Evolutionary conservation across 495 filamentous ascomycete species (phyloP).

Genomic region (Pseudevernia furfuracea): DNA sequence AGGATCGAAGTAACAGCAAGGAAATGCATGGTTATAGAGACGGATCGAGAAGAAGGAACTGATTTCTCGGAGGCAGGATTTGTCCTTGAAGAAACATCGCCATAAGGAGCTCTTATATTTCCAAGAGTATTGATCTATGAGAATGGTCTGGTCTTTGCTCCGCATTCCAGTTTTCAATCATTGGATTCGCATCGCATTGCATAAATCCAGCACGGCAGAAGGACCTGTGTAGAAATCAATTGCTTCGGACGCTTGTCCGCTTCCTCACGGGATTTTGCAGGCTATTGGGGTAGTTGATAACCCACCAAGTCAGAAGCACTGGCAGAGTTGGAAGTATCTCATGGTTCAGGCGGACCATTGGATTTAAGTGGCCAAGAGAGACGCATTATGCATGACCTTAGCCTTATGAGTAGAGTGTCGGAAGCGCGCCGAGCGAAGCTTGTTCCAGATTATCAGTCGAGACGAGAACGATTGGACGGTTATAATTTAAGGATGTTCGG

Average conservation of each 20-base stretch:
- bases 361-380: background rate
- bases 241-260: conserved; percentile 2
- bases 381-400: background rate
- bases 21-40: background rate
- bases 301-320: background rate
- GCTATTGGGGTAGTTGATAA: no score
- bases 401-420: background rate
- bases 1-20: background rate
- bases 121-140: background rate
- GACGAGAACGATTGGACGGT: background rate
- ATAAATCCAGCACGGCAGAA: background rate
- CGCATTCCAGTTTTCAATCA: background rate
- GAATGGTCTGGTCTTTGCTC: background rate
- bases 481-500: no score
- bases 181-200: background rate
- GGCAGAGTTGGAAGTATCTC: background rate
- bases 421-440: background rate
- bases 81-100: background rate
- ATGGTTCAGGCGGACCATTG: background rate
- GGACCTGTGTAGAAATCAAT: background rate
- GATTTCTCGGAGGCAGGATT: background rate
- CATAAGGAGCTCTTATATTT: background rate
- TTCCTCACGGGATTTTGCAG: background rate
- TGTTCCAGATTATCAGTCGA: background rate
- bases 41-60: no score